Conservation (phyloP, 257 asterid species). For the Solanum bukasovii region DNA sequence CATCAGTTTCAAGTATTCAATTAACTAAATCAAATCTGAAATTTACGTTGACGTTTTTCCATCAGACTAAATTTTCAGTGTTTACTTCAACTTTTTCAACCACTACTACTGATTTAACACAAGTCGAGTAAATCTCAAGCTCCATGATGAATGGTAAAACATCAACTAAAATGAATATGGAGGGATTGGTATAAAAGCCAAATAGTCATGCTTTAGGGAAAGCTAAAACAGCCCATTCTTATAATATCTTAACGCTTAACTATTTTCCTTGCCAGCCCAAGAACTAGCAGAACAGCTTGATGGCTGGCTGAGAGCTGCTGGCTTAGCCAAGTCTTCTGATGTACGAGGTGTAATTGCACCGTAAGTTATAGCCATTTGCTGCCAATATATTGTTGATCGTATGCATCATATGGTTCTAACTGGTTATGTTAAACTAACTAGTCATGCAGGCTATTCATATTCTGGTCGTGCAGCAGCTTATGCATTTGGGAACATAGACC, state of each 20-base stretch:
- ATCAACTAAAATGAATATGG: not conserved
- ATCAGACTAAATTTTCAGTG: not conserved
- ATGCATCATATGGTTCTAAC: not conserved
- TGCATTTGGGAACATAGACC: conserved; percentile 93
- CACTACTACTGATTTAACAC: not conserved
- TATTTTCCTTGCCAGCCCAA: conserved; percentile 37
- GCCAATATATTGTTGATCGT: not conserved
- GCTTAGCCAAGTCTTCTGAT: conserved; percentile 56
- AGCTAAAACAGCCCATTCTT: conserved; percentile 8
- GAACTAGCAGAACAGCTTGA: conserved; percentile 72
- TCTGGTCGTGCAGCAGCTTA: conserved; percentile 98
- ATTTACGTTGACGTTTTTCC: not conserved
- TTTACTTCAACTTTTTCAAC: not conserved
- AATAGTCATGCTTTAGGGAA: not conserved
- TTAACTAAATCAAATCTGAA: not conserved
- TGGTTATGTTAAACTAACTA: conserved; percentile 24
- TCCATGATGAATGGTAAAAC: not conserved
- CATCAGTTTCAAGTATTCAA: not conserved
- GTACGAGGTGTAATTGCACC: conserved; percentile 99
- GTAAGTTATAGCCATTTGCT: conserved; percentile 33
- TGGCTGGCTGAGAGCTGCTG: conserved; percentile 68
- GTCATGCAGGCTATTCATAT: conserved; percentile 99
- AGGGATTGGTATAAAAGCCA: not conserved
- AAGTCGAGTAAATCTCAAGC: not conserved
- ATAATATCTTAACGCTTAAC: not conserved